Percentiles rank a stretch among this genome's conserved stretches.
These are phyloP conservation scores for Simmondsia chinensis DNA, from an alignment of 148 eudicot species.

Conservation along the genomic window DNA sequence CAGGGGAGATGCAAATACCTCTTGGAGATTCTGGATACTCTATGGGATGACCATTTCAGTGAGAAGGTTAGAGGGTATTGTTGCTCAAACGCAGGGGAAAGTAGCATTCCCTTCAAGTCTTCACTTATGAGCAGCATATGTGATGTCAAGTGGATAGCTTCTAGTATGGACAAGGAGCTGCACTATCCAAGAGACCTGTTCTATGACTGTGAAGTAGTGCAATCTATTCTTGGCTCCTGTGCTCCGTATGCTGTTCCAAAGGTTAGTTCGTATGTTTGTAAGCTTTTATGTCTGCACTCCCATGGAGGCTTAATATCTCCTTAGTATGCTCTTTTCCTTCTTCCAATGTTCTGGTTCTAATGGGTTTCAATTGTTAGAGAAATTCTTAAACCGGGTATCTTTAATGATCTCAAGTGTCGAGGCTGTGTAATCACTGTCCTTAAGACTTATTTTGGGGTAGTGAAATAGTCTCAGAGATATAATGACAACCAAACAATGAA, in stretches of 20 bases:
- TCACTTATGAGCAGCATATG: slow-evolving; percentile 45
- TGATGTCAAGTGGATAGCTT: slow-evolving; percentile 51
- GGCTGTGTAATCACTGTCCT: too few species aligned
- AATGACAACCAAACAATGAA: too few species aligned
- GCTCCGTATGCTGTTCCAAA: slow-evolving; percentile 86
- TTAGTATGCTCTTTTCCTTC: too few species aligned
- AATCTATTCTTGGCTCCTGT: slow-evolving; percentile 58
- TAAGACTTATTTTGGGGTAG: too few species aligned
- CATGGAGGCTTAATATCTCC: too few species aligned
- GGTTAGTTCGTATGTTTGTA: slow-evolving; percentile 41
- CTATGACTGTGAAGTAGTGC: slow-evolving; percentile 66
- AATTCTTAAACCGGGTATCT: too few species aligned
- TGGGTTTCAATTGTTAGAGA: too few species aligned
- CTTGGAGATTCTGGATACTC: slow-evolving; percentile 63
- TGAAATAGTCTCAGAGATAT: too few species aligned
- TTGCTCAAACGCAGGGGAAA: slow-evolving; percentile 22
- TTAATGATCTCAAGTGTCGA: too few species aligned
- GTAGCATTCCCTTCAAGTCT: slow-evolving; percentile 35
- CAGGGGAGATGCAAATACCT: slow-evolving; percentile 40
- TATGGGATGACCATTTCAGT: slow-evolving; percentile 70
- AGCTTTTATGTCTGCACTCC: too few species aligned
- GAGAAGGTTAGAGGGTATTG: slow-evolving; percentile 48
- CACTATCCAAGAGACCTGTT: slow-evolving; percentile 66
- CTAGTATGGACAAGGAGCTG: slow-evolving; percentile 49
- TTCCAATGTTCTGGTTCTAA: too few species aligned